Evolutionary conservation across 352 stramenopile species (phyloP).

Genomic region (Pythium rishiriense): DNA sequence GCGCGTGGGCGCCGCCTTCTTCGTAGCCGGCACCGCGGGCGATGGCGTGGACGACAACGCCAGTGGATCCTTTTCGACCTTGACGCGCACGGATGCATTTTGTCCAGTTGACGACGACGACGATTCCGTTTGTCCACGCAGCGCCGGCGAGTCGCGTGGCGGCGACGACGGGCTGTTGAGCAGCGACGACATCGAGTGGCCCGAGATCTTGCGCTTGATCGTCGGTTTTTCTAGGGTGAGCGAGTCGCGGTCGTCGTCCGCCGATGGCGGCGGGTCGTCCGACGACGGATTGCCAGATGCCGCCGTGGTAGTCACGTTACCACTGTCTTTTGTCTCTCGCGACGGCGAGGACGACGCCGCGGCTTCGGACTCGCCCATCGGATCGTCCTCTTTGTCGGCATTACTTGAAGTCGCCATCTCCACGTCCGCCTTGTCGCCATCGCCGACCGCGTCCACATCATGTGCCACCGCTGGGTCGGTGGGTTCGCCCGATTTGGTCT

Average conservation of each 20-base stretch:
- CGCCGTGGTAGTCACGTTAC: background rate
- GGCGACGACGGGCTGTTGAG: slow-evolving; percentile 68
- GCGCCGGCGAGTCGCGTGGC: slow-evolving; percentile 14
- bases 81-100: slow-evolving; percentile 49
- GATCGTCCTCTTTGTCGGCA: background rate
- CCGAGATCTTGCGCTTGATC: slow-evolving; percentile 40
- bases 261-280: slow-evolving; percentile 3
- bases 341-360: background rate
- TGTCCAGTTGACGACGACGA: too few species aligned
- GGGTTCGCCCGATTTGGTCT: slow-evolving; percentile 20
- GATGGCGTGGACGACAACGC: slow-evolving; percentile 18
- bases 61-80: slow-evolving; percentile 54
- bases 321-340: background rate
- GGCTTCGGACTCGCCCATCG: slow-evolving; percentile 10
- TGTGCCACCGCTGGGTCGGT: too few species aligned
- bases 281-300: too few species aligned
- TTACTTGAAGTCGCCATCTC: background rate
- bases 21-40: slow-evolving; percentile 3
- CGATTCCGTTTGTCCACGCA: slow-evolving; percentile 8
- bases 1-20: slow-evolving; percentile 28
- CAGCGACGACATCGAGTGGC: slow-evolving; percentile 71
- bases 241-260: background rate
- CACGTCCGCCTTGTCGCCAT: background rate
- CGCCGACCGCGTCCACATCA: background rate
- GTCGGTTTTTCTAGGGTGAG: slow-evolving; percentile 24